phyloP scores from a whole-genome alignment of 2,329 filamentous ascomycete genomes.

The Ascochyta rabiei region DNA sequence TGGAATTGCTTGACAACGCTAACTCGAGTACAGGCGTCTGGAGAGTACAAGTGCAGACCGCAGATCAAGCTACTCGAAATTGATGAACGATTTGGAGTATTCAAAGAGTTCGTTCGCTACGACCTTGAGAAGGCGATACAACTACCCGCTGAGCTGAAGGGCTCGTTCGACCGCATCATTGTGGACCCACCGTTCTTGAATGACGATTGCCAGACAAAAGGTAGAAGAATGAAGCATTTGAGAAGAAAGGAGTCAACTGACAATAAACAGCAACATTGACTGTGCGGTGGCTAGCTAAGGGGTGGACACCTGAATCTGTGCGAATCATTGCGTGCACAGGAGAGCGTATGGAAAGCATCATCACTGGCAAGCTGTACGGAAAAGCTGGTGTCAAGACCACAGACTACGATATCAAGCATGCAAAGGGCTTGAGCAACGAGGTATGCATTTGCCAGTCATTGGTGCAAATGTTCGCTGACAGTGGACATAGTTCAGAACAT shows the following conservation, averaged over 20 bases:
- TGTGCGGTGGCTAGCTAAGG: conserved; percentile 71
- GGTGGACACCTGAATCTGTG: conserved; percentile 45
- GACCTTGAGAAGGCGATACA: conserved; percentile 73
- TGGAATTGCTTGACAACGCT: not conserved
- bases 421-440: conserved; percentile 77
- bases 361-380: conserved; percentile 68
- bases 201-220: conserved; percentile 80
- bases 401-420: conserved; percentile 70
- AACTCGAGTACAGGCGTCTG: conserved; percentile 32
- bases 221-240: conserved; percentile 45
- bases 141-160: conserved; percentile 67
- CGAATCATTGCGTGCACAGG: conserved; percentile 74
- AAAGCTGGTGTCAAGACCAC: conserved; percentile 68
- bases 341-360: conserved; percentile 72
- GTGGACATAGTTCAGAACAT: conserved; percentile 67
- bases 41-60: conserved; percentile 51
- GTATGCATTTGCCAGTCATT: not conserved
- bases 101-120: conserved; percentile 75
- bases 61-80: conserved; percentile 73
- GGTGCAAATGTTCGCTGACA: not conserved
- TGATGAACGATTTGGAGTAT: conserved; percentile 74
- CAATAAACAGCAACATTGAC: conserved; percentile 69
- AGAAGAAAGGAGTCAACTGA: conserved; percentile 7
- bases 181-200: conserved; percentile 81
- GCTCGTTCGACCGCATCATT: conserved; percentile 70